These are phyloP conservation scores for Talaromyces islandicus DNA, from an alignment of 2,329 filamentous ascomycete species.

Conservation along the genomic window DNA sequence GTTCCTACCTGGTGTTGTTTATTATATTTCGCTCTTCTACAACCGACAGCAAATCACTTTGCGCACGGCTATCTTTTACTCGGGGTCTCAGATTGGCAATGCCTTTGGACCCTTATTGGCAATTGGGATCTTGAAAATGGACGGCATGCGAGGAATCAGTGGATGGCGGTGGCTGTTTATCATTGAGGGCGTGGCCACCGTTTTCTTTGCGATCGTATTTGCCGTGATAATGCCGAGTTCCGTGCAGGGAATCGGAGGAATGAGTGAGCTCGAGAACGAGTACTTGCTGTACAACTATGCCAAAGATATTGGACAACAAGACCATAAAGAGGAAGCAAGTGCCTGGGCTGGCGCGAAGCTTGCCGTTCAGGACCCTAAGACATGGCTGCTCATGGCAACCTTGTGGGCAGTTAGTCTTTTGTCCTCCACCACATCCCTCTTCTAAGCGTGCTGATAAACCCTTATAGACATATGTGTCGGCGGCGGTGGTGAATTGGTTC, in stretches of 20 bases:
- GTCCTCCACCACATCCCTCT: slow-evolving; percentile 19
- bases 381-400: slow-evolving; percentile 31
- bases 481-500: slow-evolving; percentile 39
- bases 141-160: slow-evolving; percentile 33
- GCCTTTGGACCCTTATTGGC: slow-evolving; percentile 38
- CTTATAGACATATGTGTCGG: slow-evolving; percentile 35
- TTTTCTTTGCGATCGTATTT: slow-evolving; percentile 39
- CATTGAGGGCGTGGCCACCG: slow-evolving; percentile 34
- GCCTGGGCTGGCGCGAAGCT: slow-evolving; percentile 22
- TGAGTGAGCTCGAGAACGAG: slow-evolving; percentile 31
- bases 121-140: slow-evolving; percentile 24
- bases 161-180: slow-evolving; percentile 48
- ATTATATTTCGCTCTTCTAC: slow-evolving; percentile 64
- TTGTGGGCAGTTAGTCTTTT: slow-evolving; percentile 20
- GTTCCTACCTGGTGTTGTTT: slow-evolving; percentile 62
- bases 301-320: slow-evolving; percentile 24
- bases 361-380: slow-evolving; percentile 29
- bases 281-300: slow-evolving; percentile 33
- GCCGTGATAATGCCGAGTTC: slow-evolving; percentile 53
- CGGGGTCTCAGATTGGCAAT: slow-evolving; percentile 37
- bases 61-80: slow-evolving; percentile 32
- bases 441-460: background rate
- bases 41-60: slow-evolving; percentile 30
- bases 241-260: slow-evolving; percentile 31
- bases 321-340: slow-evolving; percentile 18